phyloP scores from a whole-genome alignment of 768 basidiomycete species.

The Suillus sp. region DNA sequence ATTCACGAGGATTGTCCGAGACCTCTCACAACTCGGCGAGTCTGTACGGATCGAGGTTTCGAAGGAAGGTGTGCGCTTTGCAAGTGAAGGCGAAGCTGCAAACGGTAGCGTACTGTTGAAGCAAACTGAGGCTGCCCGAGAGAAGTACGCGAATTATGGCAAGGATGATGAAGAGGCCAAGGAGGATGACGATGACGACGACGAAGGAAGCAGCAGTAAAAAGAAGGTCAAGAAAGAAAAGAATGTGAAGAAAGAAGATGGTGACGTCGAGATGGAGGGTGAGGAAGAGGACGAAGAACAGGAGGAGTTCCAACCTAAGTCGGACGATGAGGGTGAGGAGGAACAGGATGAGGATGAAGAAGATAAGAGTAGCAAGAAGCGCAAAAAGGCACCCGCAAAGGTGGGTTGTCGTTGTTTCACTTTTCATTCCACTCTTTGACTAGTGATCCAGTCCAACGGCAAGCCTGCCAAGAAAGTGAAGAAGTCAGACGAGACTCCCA shows the following conservation, averaged over 20 bases:
- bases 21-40: conserved; percentile 89
- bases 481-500: conserved; percentile 56
- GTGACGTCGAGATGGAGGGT: conserved; percentile 49
- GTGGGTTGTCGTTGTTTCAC: conserved; percentile 28
- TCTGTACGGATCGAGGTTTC: conserved; percentile 92
- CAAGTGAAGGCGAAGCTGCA: conserved; percentile 91
- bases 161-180: conserved; percentile 46
- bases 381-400: conserved; percentile 62
- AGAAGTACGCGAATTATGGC: conserved; percentile 43
- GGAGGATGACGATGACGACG: conserved; percentile 42
- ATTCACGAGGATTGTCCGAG: conserved; percentile 91
- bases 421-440: conserved; percentile 22
- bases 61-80: conserved; percentile 94
- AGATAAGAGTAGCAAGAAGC: conserved; percentile 61
- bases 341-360: conserved; percentile 53
- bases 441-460: conserved; percentile 26
- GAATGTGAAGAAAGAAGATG: conserved; percentile 45
- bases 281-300: conserved; percentile 46
- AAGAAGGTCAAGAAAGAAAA: conserved; percentile 39
- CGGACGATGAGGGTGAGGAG: conserved; percentile 50
- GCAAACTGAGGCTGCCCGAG: conserved; percentile 60
- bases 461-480: conserved; percentile 62
- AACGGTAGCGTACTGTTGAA: conserved; percentile 86
- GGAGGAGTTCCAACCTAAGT: conserved; percentile 43
- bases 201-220: conserved; percentile 36